Evolutionary conservation across 495 filamentous ascomycete species (phyloP).

Genomic region (Podospora tetraspora): DNA sequence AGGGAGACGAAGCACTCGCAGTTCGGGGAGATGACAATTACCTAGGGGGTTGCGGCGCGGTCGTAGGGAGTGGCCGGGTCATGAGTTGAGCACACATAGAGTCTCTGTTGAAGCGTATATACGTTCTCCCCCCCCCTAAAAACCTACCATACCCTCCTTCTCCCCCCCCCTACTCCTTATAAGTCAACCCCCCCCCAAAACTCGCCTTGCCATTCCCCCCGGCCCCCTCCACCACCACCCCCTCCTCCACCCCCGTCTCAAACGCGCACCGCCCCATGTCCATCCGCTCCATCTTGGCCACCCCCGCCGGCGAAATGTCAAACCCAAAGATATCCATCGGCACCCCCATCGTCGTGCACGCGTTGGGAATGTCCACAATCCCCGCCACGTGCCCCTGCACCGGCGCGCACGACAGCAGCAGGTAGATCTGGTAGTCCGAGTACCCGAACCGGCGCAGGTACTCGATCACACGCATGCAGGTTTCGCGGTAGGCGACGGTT

Average conservation of each 20-base stretch:
- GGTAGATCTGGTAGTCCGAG: conserved; percentile 76
- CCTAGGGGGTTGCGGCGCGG: conserved; percentile 2
- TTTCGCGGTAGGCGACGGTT: conserved; percentile 87
- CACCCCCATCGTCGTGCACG: conserved; percentile 83
- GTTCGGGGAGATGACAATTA: conserved; percentile 34
- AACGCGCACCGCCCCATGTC: conserved; percentile 80
- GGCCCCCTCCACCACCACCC: conserved; percentile 33
- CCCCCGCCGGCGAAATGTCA: conserved; percentile 69
- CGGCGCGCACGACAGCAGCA: conserved; percentile 82
- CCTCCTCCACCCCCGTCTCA: conserved; percentile 47
- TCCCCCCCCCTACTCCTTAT: conserved; percentile 28
- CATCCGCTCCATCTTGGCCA: conserved; percentile 47
- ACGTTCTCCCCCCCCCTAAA: not conserved
- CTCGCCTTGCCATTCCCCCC: conserved; percentile 44
- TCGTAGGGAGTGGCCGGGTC: too few relatives aligned
- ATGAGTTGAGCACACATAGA: not conserved
- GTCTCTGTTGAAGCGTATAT: not conserved
- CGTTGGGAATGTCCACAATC: conserved; percentile 78
- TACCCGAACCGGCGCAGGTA: conserved; percentile 79
- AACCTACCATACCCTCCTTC: not conserved
- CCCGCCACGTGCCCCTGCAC: conserved; percentile 93
- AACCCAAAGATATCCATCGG: conserved; percentile 97
- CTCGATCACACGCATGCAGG: conserved; percentile 72
- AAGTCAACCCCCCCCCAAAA: conserved; percentile 50
- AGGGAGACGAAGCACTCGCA: conserved; percentile 28